Conservation (phyloP, 148 eudicot species). For the Polygonum aviculare region DNA sequence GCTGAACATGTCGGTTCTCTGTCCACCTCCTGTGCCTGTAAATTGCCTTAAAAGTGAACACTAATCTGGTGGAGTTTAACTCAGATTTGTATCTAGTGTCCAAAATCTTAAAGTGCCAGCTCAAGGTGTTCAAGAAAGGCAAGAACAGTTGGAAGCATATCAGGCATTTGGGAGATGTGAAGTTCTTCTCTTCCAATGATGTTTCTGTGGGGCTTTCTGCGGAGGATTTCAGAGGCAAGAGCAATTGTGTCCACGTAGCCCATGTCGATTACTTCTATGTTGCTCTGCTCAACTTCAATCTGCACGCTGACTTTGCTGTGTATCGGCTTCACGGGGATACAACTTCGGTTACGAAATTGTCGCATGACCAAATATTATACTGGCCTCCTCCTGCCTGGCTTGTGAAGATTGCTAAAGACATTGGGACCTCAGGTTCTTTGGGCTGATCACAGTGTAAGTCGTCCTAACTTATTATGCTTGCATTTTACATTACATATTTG, state of each 20-base stretch:
- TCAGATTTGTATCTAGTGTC: neutral
- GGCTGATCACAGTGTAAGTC: neutral
- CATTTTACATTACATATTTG: neutral
- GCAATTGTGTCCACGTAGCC: neutral
- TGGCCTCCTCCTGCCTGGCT: neutral
- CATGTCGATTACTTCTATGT: neutral
- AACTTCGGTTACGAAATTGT: neutral
- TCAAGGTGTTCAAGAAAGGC: neutral
- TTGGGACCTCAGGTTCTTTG: neutral
- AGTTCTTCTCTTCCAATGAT: neutral
- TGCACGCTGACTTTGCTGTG: neutral
- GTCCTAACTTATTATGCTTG: neutral
- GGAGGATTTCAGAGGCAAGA: neutral
- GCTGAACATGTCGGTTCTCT: neutral
- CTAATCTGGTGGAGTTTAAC: neutral
- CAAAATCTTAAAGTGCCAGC: neutral
- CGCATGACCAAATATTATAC: neutral
- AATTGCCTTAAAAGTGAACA: neutral
- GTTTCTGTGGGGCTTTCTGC: neutral
- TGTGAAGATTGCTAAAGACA: neutral
- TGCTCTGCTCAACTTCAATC: too few species aligned
- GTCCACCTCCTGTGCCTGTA: neutral
- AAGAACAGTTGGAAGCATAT: neutral
- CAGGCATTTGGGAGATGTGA: neutral
- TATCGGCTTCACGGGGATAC: neutral